Conservation (phyloP, 768 basidiomycete species). For the Paxillus rubicundulus region DNA sequence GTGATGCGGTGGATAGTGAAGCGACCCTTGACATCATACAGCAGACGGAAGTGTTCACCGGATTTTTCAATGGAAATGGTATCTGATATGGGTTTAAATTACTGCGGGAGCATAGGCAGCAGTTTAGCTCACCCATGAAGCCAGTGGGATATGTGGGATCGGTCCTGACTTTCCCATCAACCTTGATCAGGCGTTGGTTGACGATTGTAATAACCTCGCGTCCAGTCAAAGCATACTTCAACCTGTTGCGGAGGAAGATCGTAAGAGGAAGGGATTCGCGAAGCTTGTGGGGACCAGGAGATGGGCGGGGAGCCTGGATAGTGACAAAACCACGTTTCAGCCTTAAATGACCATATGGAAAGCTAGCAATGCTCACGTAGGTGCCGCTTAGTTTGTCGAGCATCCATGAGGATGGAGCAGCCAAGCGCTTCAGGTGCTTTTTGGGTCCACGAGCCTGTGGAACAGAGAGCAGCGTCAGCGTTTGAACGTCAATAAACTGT, state of each 20-base stretch:
- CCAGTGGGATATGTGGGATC: conserved; percentile 96
- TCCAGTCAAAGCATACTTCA: conserved; percentile 98
- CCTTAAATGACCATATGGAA: neutral
- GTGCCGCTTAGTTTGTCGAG: conserved; percentile 97
- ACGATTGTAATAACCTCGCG: conserved; percentile 96
- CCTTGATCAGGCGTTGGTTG: conserved; percentile 95
- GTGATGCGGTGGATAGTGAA: conserved; percentile 99
- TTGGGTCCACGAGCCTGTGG: conserved; percentile 92
- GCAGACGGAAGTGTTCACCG: conserved; percentile 97
- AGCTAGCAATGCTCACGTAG: conserved; percentile 57
- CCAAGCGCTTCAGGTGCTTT: conserved; percentile 98
- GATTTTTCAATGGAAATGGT: conserved; percentile 98
- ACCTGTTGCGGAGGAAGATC: conserved; percentile 96
- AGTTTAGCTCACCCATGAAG: conserved; percentile 78
- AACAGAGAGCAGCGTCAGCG: conserved; percentile 18
- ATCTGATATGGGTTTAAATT: conserved; percentile 47
- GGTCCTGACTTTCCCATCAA: conserved; percentile 97
- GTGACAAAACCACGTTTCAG: conserved; percentile 13
- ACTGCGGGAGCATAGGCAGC: neutral
- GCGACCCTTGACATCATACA: conserved; percentile 99
- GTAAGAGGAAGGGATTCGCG: conserved; percentile 96
- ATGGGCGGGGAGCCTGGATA: conserved; percentile 86
- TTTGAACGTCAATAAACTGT: neutral
- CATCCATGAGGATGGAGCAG: conserved; percentile 99
- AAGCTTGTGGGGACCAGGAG: conserved; percentile 98